Base-by-base conservation (phyloP, 208 protist genomes). In the Trypanosoma rangeli region DNA sequence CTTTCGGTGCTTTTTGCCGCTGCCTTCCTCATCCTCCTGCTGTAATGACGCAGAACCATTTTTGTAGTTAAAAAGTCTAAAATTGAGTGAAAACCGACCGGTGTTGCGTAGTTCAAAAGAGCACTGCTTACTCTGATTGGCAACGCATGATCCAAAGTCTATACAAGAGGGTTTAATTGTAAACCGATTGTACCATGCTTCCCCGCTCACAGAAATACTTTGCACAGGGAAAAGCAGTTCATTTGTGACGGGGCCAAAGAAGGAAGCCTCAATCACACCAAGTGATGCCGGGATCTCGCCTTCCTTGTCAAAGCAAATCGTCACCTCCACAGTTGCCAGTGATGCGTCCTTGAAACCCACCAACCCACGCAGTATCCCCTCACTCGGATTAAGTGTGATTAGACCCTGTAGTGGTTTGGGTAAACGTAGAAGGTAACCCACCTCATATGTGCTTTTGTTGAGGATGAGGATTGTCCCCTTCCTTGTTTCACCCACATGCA, bases 401-500 rank as follows among this genome's bases (percentile, higher is more conserved):
- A 85, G 54, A 42, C 70, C 65, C 76, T 92, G 88, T 58, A 96
- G 63, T 9, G 72, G 59, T 64, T 87, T 85, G 15, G 91, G 89
- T 59, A 98, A 64, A 31, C 84, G 82, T 53, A 98, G 80, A 56
- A 90, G 77, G 78, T 89, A 99, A 24, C 84, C 84, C 15, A 98
- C 83, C 26, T 98, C 92, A 82, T 99, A 98, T 71, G 97, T 94
- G 58, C 95, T 90, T 68, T 93, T 95, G 84, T 99, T 99, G 52
- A 93, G 73, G 28, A 98, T 78, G 37, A 87, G 84, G 50, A 97
- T 70, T 28, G 52, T 69, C 76, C 92, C 90, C 63, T 73, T 84
- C 49, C 64, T 78, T 29, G 82, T 85, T 39, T 99, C 94, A 13
- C 92, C 91, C 3, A 98, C 93, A 66, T 94, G 86, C 77, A 95